A percentile compares a stretch with the other conserved stretches of the same genome.
Evolutionary conservation across 2,329 filamentous ascomycete species (phyloP).

Genomic region (Exutisphaerella laricina): DNA sequence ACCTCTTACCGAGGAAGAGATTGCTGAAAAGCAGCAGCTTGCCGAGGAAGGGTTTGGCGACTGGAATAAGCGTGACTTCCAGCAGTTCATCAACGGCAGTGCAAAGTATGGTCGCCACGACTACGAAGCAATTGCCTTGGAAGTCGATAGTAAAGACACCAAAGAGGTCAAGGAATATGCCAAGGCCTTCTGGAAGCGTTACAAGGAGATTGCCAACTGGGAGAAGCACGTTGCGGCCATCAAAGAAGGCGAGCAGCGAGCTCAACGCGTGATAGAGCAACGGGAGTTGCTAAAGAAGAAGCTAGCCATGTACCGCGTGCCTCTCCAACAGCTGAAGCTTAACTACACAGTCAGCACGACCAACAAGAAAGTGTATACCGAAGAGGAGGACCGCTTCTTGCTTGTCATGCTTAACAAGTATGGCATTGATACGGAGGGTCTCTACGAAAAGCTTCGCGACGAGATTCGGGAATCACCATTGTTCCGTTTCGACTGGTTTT

Average conservation of each 20-base stretch:
- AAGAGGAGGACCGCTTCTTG: conserved; percentile 94
- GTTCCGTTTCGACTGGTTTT: conserved; percentile 99
- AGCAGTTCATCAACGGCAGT: conserved; percentile 94
- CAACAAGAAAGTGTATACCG: conserved; percentile 99
- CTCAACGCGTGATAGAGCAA: conserved; percentile 83
- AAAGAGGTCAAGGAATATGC: conserved; percentile 86
- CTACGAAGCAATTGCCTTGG: conserved; percentile 76
- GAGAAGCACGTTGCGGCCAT: conserved; percentile 83
- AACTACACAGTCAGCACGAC: conserved; percentile 99
- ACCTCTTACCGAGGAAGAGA: conserved; percentile 81
- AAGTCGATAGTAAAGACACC: conserved; percentile 84
- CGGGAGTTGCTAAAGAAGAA: conserved; percentile 91
- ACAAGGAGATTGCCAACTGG: conserved; percentile 84
- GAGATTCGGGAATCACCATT: conserved; percentile 91
- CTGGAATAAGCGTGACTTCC: conserved; percentile 97
- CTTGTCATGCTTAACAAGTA: conserved; percentile 89
- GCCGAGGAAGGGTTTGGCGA: conserved; percentile 81
- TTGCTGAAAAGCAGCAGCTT: conserved; percentile 75
- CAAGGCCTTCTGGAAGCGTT: conserved; percentile 93
- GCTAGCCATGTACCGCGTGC: conserved; percentile 93
- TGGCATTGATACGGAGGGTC: conserved; percentile 81
- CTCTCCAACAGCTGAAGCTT: conserved; percentile 94
- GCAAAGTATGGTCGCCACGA: conserved; percentile 86
- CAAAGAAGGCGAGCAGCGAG: conserved; percentile 86
- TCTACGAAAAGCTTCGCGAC: conserved; percentile 94